These are phyloP conservation scores for Candida methanosorbosa DNA, from an alignment of 805 yeast species.

Conservation along the genomic window DNA sequence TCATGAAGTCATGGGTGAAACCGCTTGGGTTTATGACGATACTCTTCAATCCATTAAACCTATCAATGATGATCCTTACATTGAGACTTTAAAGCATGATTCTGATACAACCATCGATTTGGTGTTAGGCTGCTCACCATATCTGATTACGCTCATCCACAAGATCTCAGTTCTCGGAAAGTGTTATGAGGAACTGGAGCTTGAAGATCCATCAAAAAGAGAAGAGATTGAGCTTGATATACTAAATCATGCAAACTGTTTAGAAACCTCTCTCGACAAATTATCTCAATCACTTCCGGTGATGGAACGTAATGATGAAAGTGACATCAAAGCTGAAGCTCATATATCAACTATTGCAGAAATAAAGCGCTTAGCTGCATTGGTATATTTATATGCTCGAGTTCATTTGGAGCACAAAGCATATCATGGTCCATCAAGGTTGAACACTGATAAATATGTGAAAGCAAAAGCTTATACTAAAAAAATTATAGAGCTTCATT, in stretches of 20 bases:
- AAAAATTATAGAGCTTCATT: conserved; percentile 16
- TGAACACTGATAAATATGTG: conserved; percentile 4
- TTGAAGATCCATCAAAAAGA: conserved; percentile 11
- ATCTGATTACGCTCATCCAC: conserved; percentile 26
- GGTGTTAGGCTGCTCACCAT: conserved; percentile 32
- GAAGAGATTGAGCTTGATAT: conserved; percentile 13
- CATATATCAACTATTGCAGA: conserved; percentile 26
- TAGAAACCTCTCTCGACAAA: neutral
- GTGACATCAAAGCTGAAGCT: conserved; percentile 9
- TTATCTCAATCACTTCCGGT: neutral
- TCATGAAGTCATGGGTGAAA: conserved; percentile 37
- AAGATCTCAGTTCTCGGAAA: conserved; percentile 28
- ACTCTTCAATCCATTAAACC: conserved; percentile 5
- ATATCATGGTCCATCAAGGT: conserved; percentile 10
- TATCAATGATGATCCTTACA: conserved; percentile 22
- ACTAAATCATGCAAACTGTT: conserved; percentile 15
- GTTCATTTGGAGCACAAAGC: conserved; percentile 20
- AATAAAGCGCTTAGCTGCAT: conserved; percentile 27
- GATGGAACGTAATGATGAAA: neutral
- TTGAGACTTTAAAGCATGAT: conserved; percentile 23
- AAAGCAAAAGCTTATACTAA: neutral
- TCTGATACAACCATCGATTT: conserved; percentile 28
- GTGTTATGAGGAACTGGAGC: conserved; percentile 24
- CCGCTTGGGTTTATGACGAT: conserved; percentile 26
- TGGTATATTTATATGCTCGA: conserved; percentile 27